Evolutionary conservation across 495 filamentous ascomycete genomes (phyloP).

Genomic region (Aspergillus saccharolyticus): DNA sequence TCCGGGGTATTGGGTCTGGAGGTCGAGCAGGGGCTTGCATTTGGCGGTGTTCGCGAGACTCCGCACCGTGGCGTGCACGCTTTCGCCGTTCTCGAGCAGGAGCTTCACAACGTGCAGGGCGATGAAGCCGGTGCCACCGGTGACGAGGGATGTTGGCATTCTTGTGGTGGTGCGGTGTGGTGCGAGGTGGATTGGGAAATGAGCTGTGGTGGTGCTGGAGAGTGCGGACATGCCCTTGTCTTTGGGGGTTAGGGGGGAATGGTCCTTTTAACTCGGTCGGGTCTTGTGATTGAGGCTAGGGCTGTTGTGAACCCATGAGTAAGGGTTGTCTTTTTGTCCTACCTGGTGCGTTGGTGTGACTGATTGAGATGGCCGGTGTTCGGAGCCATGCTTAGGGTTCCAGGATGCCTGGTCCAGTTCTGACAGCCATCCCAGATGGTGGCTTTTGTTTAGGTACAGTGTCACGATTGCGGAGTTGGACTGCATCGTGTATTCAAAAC

Average conservation of each 20-base stretch:
- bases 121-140: neutral
- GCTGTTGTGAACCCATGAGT: neutral
- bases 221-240: neutral
- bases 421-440: no score
- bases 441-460: no score
- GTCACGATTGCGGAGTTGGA: no score
- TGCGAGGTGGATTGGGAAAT: neutral
- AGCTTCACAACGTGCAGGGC: neutral
- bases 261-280: neutral
- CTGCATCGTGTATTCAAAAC: no score
- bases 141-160: neutral
- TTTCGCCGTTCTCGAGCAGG: neutral
- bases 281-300: neutral
- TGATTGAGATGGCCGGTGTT: neutral
- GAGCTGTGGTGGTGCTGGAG: neutral
- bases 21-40: slow-evolving; percentile 1
- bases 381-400: neutral
- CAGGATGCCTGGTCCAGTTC: no score
- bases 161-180: neutral
- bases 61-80: neutral
- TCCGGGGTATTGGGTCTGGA: neutral
- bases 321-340: neutral
- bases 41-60: neutral
- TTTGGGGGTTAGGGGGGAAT: no score
- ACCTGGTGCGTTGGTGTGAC: neutral